These are phyloP conservation scores for Ustilago nuda DNA, from an alignment of 1,284 basidiomycete species.

Conservation along the genomic window DNA sequence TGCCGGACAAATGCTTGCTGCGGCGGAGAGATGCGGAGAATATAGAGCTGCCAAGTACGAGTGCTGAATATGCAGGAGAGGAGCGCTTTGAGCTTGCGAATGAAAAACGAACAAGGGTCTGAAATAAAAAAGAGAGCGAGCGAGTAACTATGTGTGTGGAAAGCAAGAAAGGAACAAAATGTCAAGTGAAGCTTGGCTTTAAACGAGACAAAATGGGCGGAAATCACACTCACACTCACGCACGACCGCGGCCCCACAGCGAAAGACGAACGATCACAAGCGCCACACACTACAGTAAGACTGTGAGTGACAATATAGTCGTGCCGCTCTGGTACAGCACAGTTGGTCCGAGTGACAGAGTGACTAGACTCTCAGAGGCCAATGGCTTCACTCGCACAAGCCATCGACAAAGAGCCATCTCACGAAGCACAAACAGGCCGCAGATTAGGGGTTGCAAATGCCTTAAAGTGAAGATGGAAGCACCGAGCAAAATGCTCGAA, in stretches of 20 bases:
- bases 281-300: too few relatives aligned
- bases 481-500: neutral
- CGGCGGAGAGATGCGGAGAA: conserved; percentile 17
- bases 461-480: too few relatives aligned
- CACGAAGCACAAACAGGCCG: too few relatives aligned
- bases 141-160: conserved; percentile 11
- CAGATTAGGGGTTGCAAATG: too few relatives aligned
- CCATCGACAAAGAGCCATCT: too few relatives aligned
- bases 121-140: neutral
- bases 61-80: conserved; percentile 2
- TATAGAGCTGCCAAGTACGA: neutral
- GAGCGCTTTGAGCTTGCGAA: neutral
- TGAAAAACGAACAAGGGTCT: conserved; percentile 10
- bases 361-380: too few relatives aligned
- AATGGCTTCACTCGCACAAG: too few relatives aligned
- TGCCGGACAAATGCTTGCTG: conserved; percentile 9
- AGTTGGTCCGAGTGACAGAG: neutral
- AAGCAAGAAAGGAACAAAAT: conserved; percentile 21
- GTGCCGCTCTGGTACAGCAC: neutral
- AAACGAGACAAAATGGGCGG: neutral
- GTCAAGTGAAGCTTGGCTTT: conserved; percentile 22
- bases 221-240: neutral
- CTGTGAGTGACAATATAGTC: too few relatives aligned
- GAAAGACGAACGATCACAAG: too few relatives aligned
- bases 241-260: too few relatives aligned